phyloP scores from a whole-genome alignment of 1,139 yeast species.

The Candida sp. region DNA sequence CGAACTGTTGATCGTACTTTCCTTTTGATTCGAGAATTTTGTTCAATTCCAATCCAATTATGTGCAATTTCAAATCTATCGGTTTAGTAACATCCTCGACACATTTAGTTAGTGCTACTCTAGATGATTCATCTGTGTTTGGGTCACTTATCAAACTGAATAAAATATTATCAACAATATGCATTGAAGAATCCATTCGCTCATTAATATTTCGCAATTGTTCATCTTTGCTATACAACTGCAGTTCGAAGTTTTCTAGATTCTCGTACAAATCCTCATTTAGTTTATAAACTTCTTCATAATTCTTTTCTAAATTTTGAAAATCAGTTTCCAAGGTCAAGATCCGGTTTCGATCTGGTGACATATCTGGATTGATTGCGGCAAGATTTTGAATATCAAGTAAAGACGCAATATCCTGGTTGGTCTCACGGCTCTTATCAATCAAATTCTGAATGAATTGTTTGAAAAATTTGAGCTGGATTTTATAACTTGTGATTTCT shows the following conservation, averaged over 20 bases:
- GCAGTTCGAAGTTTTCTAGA: conserved; percentile 32
- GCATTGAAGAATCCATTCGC: conserved; percentile 14
- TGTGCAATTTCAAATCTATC: conserved; percentile 23
- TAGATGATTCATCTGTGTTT: conserved; percentile 14
- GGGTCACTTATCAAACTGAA: conserved; percentile 18
- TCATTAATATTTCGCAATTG: conserved; percentile 13
- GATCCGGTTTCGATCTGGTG: conserved; percentile 6
- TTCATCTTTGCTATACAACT: conserved; percentile 23
- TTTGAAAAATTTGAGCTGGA: conserved; percentile 41
- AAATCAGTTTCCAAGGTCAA: conserved; percentile 14
- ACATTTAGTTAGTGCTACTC: conserved; percentile 15
- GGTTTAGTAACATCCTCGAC: conserved; percentile 10
- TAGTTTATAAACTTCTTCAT: conserved; percentile 32
- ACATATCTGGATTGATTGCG: not conserved
- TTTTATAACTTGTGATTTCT: conserved; percentile 39
- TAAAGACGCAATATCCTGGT: conserved; percentile 1
- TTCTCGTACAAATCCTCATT: conserved; percentile 38
- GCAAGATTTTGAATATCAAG: conserved; percentile 2
- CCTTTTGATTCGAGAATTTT: conserved; percentile 9
- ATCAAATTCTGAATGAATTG: conserved; percentile 37
- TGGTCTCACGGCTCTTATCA: conserved; percentile 18
- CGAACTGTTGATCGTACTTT: not conserved
- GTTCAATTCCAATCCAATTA: conserved; percentile 19
- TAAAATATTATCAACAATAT: conserved; percentile 20
- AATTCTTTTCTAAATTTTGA: conserved; percentile 21